Evolutionary conservation across 208 protist species (phyloP).

Genomic region (Leptomonas pyrrhocoris): DNA sequence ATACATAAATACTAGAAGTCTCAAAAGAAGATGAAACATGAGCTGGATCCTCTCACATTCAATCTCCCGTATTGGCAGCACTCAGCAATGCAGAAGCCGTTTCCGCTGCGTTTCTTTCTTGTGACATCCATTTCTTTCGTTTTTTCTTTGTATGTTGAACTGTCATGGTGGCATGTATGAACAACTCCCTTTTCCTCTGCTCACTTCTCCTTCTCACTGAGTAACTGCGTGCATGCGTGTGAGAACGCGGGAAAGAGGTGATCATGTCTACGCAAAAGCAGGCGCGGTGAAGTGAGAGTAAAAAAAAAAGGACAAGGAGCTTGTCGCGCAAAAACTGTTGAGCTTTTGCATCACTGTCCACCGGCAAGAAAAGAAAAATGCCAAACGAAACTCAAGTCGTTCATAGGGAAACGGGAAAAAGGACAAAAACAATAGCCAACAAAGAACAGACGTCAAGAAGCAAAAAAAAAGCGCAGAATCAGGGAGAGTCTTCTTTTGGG

Average conservation of each 20-base stretch:
- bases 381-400: constrained; percentile 7
- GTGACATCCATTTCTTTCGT: neutral
- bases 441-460: neutral
- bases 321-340: neutral
- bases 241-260: neutral
- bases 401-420: constrained; percentile 15
- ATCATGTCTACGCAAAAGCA: constrained; percentile 15
- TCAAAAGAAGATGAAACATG: too few relatives aligned
- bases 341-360: neutral
- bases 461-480: neutral
- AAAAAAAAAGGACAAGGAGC: neutral
- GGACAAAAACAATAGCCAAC: neutral
- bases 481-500: neutral
- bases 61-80: too few relatives aligned
- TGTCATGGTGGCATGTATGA: constrained; percentile 8
- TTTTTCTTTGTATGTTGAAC: too few relatives aligned
- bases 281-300: neutral
- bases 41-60: too few relatives aligned
- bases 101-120: neutral
- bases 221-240: neutral
- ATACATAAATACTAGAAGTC: too few relatives aligned
- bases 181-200: neutral
- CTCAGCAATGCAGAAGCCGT: too few relatives aligned
- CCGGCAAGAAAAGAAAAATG: neutral
- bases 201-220: neutral